Conservation (phyloP, 164 flowering plant species). For the Kalanchoe fedtschenkoi region DNA sequence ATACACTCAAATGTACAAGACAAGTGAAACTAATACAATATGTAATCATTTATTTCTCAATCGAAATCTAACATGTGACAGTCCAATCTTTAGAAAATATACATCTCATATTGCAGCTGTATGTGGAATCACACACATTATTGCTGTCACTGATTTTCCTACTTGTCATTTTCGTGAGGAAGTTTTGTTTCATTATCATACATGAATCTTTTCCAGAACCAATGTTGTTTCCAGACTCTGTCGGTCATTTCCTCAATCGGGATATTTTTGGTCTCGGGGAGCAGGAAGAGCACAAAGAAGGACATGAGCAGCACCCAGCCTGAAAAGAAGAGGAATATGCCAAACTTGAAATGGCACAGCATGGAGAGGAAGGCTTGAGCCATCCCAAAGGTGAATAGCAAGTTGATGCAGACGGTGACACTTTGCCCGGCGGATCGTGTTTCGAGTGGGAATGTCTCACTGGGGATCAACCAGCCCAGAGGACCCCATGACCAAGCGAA, state of each 20-base stretch:
- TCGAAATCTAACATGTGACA: no score
- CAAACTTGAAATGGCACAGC: conserved; percentile 81
- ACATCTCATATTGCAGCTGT: no score
- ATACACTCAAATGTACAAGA: no score
- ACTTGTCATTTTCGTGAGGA: no score
- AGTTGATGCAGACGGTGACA: conserved; percentile 63
- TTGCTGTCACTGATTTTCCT: no score
- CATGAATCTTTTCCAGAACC: conserved; percentile 86
- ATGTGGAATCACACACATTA: no score
- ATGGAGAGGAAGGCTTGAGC: conserved; percentile 84
- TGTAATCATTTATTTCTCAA: no score
- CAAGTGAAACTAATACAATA: no score
- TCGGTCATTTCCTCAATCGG: conserved; percentile 95
- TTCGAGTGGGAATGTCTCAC: conserved; percentile 86
- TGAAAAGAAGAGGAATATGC: conserved; percentile 83
- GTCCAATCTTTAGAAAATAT: no score
- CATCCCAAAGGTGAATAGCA: conserved; percentile 73
- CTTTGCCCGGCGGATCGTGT: conserved; percentile 86
- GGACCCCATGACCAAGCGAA: conserved; percentile 99
- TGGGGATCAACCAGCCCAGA: conserved; percentile 87
- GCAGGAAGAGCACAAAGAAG: conserved; percentile 54
- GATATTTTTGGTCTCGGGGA: conserved; percentile 84
- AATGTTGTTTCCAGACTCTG: conserved; percentile 81
- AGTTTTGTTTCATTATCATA: no score
- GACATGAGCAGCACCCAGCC: conserved; percentile 86